A percentile compares a stretch with the other conserved stretches of the same genome.
Evolutionary conservation across 768 basidiomycete genomes (phyloP).

Genomic region (Favolaschia claudopus): DNA sequence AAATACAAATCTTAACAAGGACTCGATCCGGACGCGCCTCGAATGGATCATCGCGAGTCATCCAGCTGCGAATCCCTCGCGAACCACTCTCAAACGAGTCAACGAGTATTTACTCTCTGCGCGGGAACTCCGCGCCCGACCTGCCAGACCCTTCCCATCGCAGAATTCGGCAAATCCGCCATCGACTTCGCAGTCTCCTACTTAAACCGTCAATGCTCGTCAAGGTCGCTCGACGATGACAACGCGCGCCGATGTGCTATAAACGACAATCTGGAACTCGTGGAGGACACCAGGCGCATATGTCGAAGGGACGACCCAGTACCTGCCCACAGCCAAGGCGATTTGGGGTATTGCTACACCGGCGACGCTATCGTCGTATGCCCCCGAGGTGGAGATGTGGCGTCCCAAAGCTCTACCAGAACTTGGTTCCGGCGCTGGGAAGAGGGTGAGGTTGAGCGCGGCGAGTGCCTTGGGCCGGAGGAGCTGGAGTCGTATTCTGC

Average conservation of each 20-base stretch:
- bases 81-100: slow-evolving; percentile 79
- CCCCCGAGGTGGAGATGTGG: slow-evolving; percentile 74
- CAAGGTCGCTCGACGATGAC: slow-evolving; percentile 9
- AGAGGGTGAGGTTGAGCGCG: slow-evolving; percentile 69
- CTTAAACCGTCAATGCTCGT: not conserved
- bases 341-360: slow-evolving; percentile 71
- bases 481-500: slow-evolving; percentile 77
- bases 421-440: slow-evolving; percentile 42
- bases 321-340: slow-evolving; percentile 65
- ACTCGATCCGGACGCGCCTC: slow-evolving; percentile 71
- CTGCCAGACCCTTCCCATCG: slow-evolving; percentile 14
- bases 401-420: slow-evolving; percentile 39
- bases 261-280: slow-evolving; percentile 67
- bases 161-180: not conserved
- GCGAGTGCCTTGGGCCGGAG: slow-evolving; percentile 49
- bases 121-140: slow-evolving; percentile 16
- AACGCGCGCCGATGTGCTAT: slow-evolving; percentile 49
- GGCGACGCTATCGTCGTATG: slow-evolving; percentile 77
- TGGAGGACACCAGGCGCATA: slow-evolving; percentile 66
- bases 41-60: slow-evolving; percentile 86
- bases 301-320: slow-evolving; percentile 78
- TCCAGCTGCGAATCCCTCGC: slow-evolving; percentile 83
- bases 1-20: no score
- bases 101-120: slow-evolving; percentile 75
- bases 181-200: not conserved